Evolutionary conservation across 164 flowering plant species (phyloP), one percentile per base, ranked within the genome.

Genomic region (Annona cherimola): DNA sequence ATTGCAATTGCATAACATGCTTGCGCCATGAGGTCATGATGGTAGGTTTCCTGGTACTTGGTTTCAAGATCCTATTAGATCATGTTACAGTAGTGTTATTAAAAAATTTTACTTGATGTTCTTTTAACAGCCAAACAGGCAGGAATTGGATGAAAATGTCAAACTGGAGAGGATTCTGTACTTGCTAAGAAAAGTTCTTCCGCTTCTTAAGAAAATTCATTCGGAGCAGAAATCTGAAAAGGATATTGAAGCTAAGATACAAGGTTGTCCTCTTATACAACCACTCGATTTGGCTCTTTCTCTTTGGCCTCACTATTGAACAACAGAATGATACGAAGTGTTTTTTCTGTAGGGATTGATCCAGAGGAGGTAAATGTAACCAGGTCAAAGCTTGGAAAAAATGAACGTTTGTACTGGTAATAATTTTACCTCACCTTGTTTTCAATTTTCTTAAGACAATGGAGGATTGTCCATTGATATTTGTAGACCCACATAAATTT

Each of bases 1-100:
- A 86, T 73, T 93, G 98, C 84, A 93, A 90, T 80, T 93, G 96
- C 86, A 88, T 80, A 78, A 73, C 79, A 61, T 93, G 98, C 81
- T 86, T 92, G 62, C 84, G 81, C 69, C 81, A 81, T 69, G 12
- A 78, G 39, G 72, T 67, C 64, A 45, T 68, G 41, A 72, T 76
- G 85, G 90, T 87, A 66, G 63, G 19, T 3, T 61, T 61, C 40
- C 63, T 61, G 63, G 20, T n/a, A 61, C 35, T 61, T 35, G 1
- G 6, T 4, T 12, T 3, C 2, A 14, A 8, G 39, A 18, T 14
- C 45, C 41, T 39, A 18, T 4, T n/a, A 64, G 18, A 5, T 16
- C 41, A 61, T 61, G 1, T 3, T n/a, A 61, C 8, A 4, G 1
- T 11, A 50, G 5, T 16, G 14, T 50, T 50, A 9, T 12, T 50